These are phyloP conservation scores for Sequoia sempervirens DNA, from an alignment of 75 land plant genomes.

Conservation along the genomic window DNA sequence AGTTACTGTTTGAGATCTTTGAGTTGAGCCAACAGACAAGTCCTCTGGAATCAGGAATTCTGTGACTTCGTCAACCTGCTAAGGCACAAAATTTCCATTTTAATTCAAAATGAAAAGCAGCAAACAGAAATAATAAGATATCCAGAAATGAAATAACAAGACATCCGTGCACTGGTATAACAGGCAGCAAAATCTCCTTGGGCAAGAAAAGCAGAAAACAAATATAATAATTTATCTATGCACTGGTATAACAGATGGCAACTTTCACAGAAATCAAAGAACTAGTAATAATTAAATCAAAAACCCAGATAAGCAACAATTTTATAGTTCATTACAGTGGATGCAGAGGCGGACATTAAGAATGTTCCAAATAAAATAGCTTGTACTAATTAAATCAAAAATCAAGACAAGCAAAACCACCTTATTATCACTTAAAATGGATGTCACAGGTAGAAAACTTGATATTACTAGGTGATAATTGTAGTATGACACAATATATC, in stretches of 20 bases:
- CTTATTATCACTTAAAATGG: not conserved
- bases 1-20: not conserved
- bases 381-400: not conserved
- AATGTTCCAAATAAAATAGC: not conserved
- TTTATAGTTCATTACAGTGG: no score
- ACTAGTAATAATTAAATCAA: not conserved
- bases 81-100: not conserved
- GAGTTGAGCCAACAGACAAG: not conserved
- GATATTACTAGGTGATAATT: not conserved
- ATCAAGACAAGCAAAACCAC: not conserved
- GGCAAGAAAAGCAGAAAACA: no score
- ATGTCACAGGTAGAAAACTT: not conserved
- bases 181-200: not conserved
- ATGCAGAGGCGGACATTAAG: not conserved
- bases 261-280: not conserved
- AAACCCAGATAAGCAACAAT: not conserved
- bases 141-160: not conserved
- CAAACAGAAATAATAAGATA: not conserved
- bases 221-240: not conserved
- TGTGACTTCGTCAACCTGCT: slow-evolving; percentile 4
- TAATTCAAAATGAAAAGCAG: slow-evolving; percentile 4
- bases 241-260: not conserved
- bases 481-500: not conserved
- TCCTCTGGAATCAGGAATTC: slow-evolving; percentile 3
- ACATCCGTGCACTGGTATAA: not conserved